These are phyloP conservation scores for Collybia sordida DNA, from an alignment of 768 basidiomycete species.

Conservation along the genomic window DNA sequence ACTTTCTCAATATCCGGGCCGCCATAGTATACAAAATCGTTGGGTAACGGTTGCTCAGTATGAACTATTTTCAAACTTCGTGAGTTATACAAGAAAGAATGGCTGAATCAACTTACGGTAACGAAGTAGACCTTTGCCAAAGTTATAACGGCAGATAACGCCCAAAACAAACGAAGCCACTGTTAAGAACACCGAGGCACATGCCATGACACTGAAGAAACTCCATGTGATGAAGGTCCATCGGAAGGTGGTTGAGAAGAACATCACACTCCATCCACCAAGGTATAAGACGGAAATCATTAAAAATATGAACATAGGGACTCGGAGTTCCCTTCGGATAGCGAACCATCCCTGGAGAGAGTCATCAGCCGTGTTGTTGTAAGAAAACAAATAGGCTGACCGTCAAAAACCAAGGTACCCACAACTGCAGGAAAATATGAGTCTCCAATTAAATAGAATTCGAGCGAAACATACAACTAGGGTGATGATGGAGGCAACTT, in stretches of 20 bases:
- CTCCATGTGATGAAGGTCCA: constrained; percentile 75
- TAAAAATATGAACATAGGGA: constrained; percentile 65
- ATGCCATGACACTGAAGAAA: constrained; percentile 69
- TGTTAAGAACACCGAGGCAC: constrained; percentile 57
- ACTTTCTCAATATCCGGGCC: constrained; percentile 57
- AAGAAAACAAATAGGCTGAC: constrained; percentile 29
- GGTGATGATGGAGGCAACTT: constrained; percentile 52
- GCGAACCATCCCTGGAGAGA: constrained; percentile 68
- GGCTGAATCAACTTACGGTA: constrained; percentile 50
- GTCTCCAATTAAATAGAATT: not conserved
- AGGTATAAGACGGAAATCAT: constrained; percentile 59
- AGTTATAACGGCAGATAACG: constrained; percentile 68
- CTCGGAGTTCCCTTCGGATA: constrained; percentile 62
- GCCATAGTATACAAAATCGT: constrained; percentile 26
- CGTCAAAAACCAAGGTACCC: constrained; percentile 68
- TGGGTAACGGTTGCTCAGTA: constrained; percentile 48
- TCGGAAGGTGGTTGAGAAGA: constrained; percentile 68
- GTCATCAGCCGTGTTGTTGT: constrained; percentile 2
- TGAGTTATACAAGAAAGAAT: not conserved
- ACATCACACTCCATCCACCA: constrained; percentile 71
- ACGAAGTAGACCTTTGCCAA: constrained; percentile 69
- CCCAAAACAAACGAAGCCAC: constrained; percentile 58
- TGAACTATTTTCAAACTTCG: constrained; percentile 40
- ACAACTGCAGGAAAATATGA: constrained; percentile 37
- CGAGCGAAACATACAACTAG: constrained; percentile 50